Evolutionary conservation across 169 alveolate genomes (phyloP), one percentile per base, ranked within the genome.

Genomic region (Plasmodium fragile): DNA sequence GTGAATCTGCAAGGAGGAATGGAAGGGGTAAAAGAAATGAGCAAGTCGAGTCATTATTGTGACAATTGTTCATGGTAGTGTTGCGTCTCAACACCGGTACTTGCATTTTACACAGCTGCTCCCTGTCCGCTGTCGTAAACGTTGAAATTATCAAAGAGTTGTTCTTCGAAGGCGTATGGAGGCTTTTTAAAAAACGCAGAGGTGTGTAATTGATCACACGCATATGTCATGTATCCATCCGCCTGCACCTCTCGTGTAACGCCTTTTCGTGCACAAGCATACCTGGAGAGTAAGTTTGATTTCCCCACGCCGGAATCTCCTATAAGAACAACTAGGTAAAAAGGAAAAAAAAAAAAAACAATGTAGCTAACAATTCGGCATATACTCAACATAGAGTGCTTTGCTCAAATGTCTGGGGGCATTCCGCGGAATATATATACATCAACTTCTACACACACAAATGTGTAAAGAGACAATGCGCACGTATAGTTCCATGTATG

Each of bases 241-340:
- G 75, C 36, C n/a, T 65, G 16, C 41, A 65, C n/a, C 11, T 65
- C 30, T 65, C n/a, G 30, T 65, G n/a, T 65, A 4, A 65, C 75
- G 36, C 36, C 36, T 28, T 65, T 65, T 22, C 10, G 75, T 65
- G 34, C 36, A 28, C 25, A 34, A 43, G 72, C 43, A 34, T 75
- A 92, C 98, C 99, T 96, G 65, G 99, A 95, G 41, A 98, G 98
- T 80, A 98, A 91, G 93, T 98, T 98, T 45, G 99, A 98, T 95
- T 98, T 98, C 11, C 99, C 99, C 22, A 98, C 99, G 55, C 99
- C 99, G 10, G 99, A 97, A 94, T 98, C 99, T 30, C 99, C 99
- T 78, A 97, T 98, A 30, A 97, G 96, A 43, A 97, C 99, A 84
- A 97, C 94, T 90, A 73, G 34, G 55, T 25, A 49, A 72, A n/a